A percentile compares a stretch with the other conserved stretches of the same genome.
Conservation (phyloP, 2,329 filamentous ascomycete species). For the Aspergillus tanneri region DNA sequence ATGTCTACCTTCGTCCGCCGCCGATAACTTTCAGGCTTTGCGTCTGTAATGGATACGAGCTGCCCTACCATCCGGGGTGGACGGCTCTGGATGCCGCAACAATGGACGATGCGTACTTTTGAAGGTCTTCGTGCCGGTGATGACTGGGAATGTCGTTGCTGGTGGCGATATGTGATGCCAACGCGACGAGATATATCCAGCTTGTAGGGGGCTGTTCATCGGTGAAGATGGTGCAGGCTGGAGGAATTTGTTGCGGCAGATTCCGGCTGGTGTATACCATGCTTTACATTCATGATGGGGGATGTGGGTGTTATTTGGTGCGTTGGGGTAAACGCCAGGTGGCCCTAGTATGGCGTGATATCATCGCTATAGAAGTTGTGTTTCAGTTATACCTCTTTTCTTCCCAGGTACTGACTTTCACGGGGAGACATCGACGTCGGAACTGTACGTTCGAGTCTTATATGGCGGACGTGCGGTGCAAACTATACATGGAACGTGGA, state of each 20-base stretch:
- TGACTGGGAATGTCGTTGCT: slow-evolving; percentile 47
- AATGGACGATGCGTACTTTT: slow-evolving; percentile 29
- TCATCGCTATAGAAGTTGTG: slow-evolving; percentile 38
- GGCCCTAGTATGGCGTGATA: slow-evolving; percentile 43
- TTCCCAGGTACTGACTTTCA: background rate
- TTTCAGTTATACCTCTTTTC: background rate
- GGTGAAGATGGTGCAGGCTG: slow-evolving; percentile 35
- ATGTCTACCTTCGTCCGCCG: slow-evolving; percentile 38
- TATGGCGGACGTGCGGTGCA: slow-evolving; percentile 33
- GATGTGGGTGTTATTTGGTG: slow-evolving; percentile 38
- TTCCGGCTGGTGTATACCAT: slow-evolving; percentile 33
- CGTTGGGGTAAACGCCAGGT: slow-evolving; percentile 39
- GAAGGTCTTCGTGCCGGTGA: slow-evolving; percentile 43
- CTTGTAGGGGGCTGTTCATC: slow-evolving; percentile 39
- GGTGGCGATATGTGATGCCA: slow-evolving; percentile 37
- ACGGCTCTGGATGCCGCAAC: slow-evolving; percentile 35
- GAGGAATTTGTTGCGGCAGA: slow-evolving; percentile 28
- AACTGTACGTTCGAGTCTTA: slow-evolving; percentile 29
- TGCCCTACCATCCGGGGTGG: slow-evolving; percentile 36
- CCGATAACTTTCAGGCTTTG: slow-evolving; percentile 44
- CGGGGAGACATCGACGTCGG: slow-evolving; percentile 21
- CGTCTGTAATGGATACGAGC: slow-evolving; percentile 40
- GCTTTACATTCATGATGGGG: slow-evolving; percentile 40
- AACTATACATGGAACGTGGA: slow-evolving; percentile 32
- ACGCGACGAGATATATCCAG: slow-evolving; percentile 39